Evolutionary conservation across 108 stramenopile species (phyloP).

Genomic region (Epipyxis sp.): DNA sequence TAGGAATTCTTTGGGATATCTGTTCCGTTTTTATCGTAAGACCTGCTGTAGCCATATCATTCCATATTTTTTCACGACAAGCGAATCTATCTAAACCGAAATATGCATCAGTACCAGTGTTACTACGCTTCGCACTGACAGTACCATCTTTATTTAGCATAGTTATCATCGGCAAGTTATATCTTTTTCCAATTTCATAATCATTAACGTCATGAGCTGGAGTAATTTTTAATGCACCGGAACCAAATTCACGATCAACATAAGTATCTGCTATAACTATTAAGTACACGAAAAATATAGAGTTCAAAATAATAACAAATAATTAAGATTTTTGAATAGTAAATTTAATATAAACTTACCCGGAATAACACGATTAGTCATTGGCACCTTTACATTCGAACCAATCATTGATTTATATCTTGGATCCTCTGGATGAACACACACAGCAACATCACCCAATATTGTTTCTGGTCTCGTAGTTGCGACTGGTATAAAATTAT

Average conservation of each 20-base stretch:
- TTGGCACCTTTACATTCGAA: constrained; percentile 75
- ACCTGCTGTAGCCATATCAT: constrained; percentile 74
- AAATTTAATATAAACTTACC: neutral
- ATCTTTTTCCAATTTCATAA: constrained; percentile 86
- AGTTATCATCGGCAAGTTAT: constrained; percentile 81
- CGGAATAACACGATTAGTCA: constrained; percentile 57
- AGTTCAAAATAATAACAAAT: constrained; percentile 3
- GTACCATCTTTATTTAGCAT: constrained; percentile 92
- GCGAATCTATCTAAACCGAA: constrained; percentile 86
- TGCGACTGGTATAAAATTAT: constrained; percentile 77
- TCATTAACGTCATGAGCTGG: constrained; percentile 95
- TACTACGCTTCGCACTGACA: constrained; percentile 70
- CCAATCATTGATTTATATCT: constrained; percentile 85
- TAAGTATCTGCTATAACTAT: constrained; percentile 88
- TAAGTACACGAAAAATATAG: too few species aligned
- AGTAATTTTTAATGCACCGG: constrained; percentile 94
- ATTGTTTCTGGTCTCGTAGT: constrained; percentile 94
- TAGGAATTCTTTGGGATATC: constrained; percentile 83
- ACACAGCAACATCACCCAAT: constrained; percentile 88
- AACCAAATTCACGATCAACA: constrained; percentile 90
- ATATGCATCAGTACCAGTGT: constrained; percentile 68
- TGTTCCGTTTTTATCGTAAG: constrained; percentile 73
- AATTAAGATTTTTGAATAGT: neutral
- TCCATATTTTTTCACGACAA: constrained; percentile 76
- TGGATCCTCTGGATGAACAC: constrained; percentile 88